Percentiles rank a stretch among this genome's conserved stretches.
phyloP scores from a whole-genome alignment of 225 moss, liverwort and hornwort genomes.

The Pleurozium schreberi region DNA sequence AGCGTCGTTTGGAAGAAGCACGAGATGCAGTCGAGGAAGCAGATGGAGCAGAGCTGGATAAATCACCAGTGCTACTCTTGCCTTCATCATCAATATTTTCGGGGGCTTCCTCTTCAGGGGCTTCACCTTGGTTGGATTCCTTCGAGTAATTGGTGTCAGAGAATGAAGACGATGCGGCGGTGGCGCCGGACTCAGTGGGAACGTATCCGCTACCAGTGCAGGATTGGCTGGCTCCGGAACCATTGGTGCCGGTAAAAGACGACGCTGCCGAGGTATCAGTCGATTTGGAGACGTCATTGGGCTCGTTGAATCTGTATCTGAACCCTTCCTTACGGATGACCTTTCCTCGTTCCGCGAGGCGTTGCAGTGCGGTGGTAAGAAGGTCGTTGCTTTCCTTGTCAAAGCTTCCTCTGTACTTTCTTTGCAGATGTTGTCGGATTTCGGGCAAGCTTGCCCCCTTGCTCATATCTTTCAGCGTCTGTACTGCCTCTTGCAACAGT shows the following conservation, averaged over 20 bases:
- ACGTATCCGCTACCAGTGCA: neutral
- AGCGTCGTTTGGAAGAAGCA: conserved; percentile 30
- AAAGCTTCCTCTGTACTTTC: conserved; percentile 12
- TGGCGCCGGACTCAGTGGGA: neutral
- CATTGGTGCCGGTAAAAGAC: neutral
- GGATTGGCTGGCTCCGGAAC: conserved; percentile 3
- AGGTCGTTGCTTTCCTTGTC: conserved; percentile 9
- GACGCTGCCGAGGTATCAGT: neutral
- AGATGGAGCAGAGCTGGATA: conserved; percentile 38
- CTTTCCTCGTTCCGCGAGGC: conserved; percentile 22
- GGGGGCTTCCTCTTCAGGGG: neutral
- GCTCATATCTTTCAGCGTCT: conserved; percentile 16
- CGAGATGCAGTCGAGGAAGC: conserved; percentile 36
- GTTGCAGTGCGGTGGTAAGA: conserved; percentile 19
- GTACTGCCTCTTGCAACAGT: conserved; percentile 32
- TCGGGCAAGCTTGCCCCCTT: conserved; percentile 18
- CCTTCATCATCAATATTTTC: conserved; percentile 5
- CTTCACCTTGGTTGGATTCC: neutral
- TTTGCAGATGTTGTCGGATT: conserved; percentile 13
- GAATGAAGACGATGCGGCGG: conserved; percentile 5
- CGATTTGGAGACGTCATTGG: neutral
- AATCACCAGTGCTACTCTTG: conserved; percentile 41
- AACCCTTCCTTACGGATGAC: conserved; percentile 18
- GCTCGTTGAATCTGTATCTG: conserved; percentile 15
- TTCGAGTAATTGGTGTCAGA: neutral